A percentile compares a stretch with the other conserved stretches of the same genome.
These are phyloP conservation scores for Diaporthe ampelina DNA, from an alignment of 2,329 filamentous ascomycete species.

Conservation along the genomic window DNA sequence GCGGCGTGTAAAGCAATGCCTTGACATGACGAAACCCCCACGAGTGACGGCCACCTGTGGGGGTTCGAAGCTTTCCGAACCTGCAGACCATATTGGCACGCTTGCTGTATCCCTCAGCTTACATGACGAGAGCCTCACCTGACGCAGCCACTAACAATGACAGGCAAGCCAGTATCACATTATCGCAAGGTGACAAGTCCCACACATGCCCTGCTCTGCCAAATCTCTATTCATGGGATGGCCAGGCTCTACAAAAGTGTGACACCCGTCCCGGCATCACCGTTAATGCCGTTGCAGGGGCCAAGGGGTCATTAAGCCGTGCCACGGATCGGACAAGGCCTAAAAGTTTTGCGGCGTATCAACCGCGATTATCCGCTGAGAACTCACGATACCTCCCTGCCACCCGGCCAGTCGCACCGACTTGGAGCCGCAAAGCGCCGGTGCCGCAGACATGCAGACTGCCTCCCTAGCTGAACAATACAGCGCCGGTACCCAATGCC, in stretches of 20 bases:
- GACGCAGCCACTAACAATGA: not conserved
- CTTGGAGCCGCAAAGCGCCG: not conserved
- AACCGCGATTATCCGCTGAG: not conserved
- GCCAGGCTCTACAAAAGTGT: too few relatives aligned
- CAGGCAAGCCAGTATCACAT: not conserved
- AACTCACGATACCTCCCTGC: not conserved
- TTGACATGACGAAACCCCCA: constrained; percentile 36
- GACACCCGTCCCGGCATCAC: too few relatives aligned
- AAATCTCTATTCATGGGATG: not conserved
- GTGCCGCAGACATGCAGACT: not conserved
- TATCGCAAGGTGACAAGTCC: not conserved
- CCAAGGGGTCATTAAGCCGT: not conserved
- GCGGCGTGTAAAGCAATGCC: too few relatives aligned
- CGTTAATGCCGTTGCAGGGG: too few relatives aligned
- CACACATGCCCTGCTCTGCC: not conserved
- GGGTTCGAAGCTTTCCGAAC: not conserved
- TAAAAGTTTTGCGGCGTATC: not conserved
- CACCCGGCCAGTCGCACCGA: not conserved
- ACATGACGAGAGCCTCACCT: constrained; percentile 26
- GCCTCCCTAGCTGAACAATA: not conserved
- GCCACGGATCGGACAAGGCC: not conserved
- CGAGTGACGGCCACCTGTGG: constrained; percentile 11
- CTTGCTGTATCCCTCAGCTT: not conserved
- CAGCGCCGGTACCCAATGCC: not conserved
- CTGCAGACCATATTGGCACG: not conserved